These are phyloP conservation scores for Aristolochia fimbriata DNA, from an alignment of 164 flowering plant genomes.

Conservation along the genomic window DNA sequence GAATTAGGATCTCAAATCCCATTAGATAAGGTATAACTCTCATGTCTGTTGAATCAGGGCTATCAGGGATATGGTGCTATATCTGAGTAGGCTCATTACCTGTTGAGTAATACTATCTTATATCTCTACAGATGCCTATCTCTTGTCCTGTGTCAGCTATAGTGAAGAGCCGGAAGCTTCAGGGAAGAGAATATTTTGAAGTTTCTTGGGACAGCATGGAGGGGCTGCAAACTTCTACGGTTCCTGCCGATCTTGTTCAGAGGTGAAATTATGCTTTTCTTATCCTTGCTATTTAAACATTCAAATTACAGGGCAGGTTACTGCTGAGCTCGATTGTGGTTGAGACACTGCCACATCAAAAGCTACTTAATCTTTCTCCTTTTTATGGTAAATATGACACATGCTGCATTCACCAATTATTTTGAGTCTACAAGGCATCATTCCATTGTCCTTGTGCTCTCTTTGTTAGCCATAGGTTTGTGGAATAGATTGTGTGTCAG, in stretches of 20 bases:
- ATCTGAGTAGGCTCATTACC: not conserved
- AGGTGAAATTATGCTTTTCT: constrained; percentile 28
- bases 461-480: too few relatives aligned
- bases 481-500: too few relatives aligned
- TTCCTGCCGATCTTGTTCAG: constrained; percentile 70
- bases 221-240: constrained; percentile 50
- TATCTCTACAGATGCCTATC: constrained; percentile 50
- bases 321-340: too few relatives aligned
- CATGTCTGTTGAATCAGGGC: not conserved
- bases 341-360: too few relatives aligned
- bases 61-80: not conserved
- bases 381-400: too few relatives aligned
- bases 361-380: too few relatives aligned
- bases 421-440: too few relatives aligned
- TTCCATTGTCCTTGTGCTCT: too few relatives aligned
- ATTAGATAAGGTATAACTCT: constrained; percentile 34
- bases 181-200: constrained; percentile 68
- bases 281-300: not conserved
- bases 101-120: not conserved
- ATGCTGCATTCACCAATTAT: too few relatives aligned
- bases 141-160: constrained; percentile 64
- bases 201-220: constrained; percentile 66
- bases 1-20: constrained; percentile 43
- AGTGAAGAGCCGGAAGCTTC: constrained; percentile 56
- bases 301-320: not conserved